These are phyloP conservation scores for Xylaria flabelliformis DNA, from an alignment of 495 filamentous ascomycete species.

Conservation along the genomic window DNA sequence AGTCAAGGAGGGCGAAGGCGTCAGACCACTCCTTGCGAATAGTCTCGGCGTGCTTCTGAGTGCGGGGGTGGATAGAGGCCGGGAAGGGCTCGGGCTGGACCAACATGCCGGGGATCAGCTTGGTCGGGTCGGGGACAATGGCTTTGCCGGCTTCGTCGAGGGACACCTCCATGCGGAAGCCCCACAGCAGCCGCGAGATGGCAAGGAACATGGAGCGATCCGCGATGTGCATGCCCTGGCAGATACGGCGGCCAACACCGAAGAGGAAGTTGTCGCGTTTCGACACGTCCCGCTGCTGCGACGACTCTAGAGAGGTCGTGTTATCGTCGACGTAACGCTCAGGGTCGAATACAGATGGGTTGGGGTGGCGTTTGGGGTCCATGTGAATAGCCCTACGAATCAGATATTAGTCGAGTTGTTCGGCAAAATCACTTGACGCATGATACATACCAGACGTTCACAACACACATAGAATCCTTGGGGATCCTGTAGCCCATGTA, in stretches of 20 bases:
- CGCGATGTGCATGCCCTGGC: slow-evolving; percentile 61
- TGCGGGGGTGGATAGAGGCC: slow-evolving; percentile 25
- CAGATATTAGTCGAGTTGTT: background rate
- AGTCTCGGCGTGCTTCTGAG: slow-evolving; percentile 23
- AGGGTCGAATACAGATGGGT: slow-evolving; percentile 56
- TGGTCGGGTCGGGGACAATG: slow-evolving; percentile 20
- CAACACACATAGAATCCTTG: slow-evolving; percentile 41
- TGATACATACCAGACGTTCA: slow-evolving; percentile 44
- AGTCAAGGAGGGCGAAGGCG: slow-evolving; percentile 21
- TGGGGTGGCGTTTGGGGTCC: slow-evolving; percentile 48
- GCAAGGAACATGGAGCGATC: slow-evolving; percentile 57
- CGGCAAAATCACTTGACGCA: background rate
- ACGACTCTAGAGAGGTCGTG: slow-evolving; percentile 35
- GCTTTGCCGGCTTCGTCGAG: slow-evolving; percentile 32
- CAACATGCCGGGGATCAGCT: slow-evolving; percentile 26
- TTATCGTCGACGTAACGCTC: slow-evolving; percentile 49
- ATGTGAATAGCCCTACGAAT: slow-evolving; percentile 48
- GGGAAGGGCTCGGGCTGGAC: slow-evolving; percentile 29
- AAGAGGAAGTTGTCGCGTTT: slow-evolving; percentile 51
- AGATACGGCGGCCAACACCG: slow-evolving; percentile 63
- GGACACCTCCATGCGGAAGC: slow-evolving; percentile 49
- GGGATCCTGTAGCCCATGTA: slow-evolving; percentile 49
- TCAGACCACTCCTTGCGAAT: slow-evolving; percentile 25
- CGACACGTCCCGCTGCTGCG: slow-evolving; percentile 48
- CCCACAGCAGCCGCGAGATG: slow-evolving; percentile 56